Evolutionary conservation across 2,329 filamentous ascomycete genomes (phyloP), one percentile per base, ranked within the genome.

Genomic region (Drechslerella stenobrocha): DNA sequence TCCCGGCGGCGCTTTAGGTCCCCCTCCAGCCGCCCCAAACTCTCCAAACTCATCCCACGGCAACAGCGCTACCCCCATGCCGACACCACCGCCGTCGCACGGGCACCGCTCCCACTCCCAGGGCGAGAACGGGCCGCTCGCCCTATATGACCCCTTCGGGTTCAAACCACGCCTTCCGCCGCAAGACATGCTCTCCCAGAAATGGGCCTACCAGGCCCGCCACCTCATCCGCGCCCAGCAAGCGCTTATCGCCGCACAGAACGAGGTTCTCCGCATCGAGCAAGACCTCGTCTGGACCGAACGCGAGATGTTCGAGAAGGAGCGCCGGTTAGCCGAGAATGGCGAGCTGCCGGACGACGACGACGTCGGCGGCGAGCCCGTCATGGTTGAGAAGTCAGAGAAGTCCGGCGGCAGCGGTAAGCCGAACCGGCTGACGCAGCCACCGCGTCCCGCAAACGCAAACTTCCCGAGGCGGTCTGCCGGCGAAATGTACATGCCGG

Each of bases 291-390:
- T 69, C 15, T 69, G 64, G 64, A 69, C 64, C 13, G 64, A 69
- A 46, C 64, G 64, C 35, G 64, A 69, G 34, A 69, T 69, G 64
- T 69, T 61, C 22, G 64, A 69, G 24, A 69, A 69, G 20, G 64
- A 69, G 52, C 53, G 64, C 20, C 46, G 57, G 23, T 42, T 69
- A 51, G 51, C 46, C 9, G 64, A 69, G 30, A 24, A 28, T 11
- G 56, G 64, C 30, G 64, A 63, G 24, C 35, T 61, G 8, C 64
- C 46, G 20, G 56, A 57, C 15, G 64, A 63, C 13, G 64, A 69
- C 30, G 57, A 61, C 50, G 55, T 61, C 44, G 63, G 63, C 23
- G 52, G 64, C 40, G 64, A 61, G 24, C 51, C 51, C 18, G 64
- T 69, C 32, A 57, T 63, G 57, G 56, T 61, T 46, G 64, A 61